phyloP scores from a whole-genome alignment of 2,329 filamentous ascomycete species.

The Exophiala calicioides region DNA sequence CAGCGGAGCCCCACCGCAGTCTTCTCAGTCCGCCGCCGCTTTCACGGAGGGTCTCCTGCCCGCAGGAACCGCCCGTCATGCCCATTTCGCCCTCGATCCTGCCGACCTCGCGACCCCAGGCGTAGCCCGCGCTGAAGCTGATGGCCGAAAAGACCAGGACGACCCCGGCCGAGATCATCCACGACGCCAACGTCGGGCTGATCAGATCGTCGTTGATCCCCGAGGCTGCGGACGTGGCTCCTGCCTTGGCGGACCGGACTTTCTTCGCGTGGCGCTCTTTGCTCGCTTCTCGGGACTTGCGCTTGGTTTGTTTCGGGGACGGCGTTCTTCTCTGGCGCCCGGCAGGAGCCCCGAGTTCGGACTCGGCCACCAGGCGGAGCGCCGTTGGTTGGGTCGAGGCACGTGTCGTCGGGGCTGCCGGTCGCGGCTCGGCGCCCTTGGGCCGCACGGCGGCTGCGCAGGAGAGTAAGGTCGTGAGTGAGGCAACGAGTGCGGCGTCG shows the following conservation, averaged over 20 bases:
- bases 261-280: slow-evolving; percentile 41
- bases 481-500: slow-evolving; percentile 87
- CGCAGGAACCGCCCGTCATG: slow-evolving; percentile 41
- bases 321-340: slow-evolving; percentile 29
- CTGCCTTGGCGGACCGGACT: slow-evolving; percentile 38
- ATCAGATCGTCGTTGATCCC: slow-evolving; percentile 41
- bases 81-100: slow-evolving; percentile 48
- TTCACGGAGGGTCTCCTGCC: slow-evolving; percentile 44
- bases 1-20: slow-evolving; percentile 22
- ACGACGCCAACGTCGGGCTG: slow-evolving; percentile 63
- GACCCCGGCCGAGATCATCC: slow-evolving; percentile 66
- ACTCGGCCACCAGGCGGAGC: slow-evolving; percentile 62
- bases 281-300: slow-evolving; percentile 36
- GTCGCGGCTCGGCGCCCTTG: slow-evolving; percentile 56
- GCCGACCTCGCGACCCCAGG: slow-evolving; percentile 61
- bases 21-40: slow-evolving; percentile 21
- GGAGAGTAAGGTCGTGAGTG: slow-evolving; percentile 92
- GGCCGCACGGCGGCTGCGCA: slow-evolving; percentile 83
- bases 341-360: slow-evolving; percentile 44
- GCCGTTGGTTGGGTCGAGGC: slow-evolving; percentile 28
- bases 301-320: slow-evolving; percentile 29
- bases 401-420: slow-evolving; percentile 27
- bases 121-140: slow-evolving; percentile 66
- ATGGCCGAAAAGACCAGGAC: slow-evolving; percentile 65
- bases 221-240: slow-evolving; percentile 35